Evolutionary conservation across 2,329 filamentous ascomycete genomes (phyloP).

Genomic region (Arachnomyces sp.): DNA sequence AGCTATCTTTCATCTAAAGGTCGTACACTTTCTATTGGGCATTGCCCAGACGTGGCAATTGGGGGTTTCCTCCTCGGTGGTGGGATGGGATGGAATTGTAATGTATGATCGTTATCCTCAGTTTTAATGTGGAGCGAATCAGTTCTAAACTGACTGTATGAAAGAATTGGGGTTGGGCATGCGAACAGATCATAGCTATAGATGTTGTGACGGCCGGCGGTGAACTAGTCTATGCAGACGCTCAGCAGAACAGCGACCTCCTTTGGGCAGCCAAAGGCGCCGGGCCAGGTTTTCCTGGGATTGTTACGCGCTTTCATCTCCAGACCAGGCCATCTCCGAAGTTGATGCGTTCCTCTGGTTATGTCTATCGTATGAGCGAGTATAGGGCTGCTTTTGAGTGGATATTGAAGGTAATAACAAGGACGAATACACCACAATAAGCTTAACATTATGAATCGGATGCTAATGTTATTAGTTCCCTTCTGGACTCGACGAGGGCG

Average conservation of each 20-base stretch:
- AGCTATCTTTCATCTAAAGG: no score
- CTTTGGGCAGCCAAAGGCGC: slow-evolving; percentile 45
- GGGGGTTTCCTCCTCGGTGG: slow-evolving; percentile 1
- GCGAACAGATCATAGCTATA: slow-evolving; percentile 35
- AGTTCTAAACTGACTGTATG: no score
- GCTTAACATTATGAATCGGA: no score
- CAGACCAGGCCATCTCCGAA: slow-evolving; percentile 22
- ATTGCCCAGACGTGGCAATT: slow-evolving; percentile 1
- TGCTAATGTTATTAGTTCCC: no score
- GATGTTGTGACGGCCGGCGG: slow-evolving; percentile 42
- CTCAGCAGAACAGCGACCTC: slow-evolving; percentile 37
- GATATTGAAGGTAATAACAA: slow-evolving; percentile 40
- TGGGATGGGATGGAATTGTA: slow-evolving; percentile 3
- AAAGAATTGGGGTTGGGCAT: slow-evolving; percentile 39
- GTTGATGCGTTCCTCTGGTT: slow-evolving; percentile 30
- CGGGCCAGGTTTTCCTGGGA: slow-evolving; percentile 46
- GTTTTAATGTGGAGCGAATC: not conserved
- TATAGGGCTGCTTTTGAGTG: slow-evolving; percentile 43
- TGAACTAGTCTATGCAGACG: slow-evolving; percentile 13
- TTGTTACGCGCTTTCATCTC: slow-evolving; percentile 47
- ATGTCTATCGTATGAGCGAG: slow-evolving; percentile 41
- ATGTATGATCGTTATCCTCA: not conserved
- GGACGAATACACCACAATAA: no score
- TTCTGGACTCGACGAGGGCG: no score
- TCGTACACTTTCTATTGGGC: not conserved